Percentiles rank a stretch among this genome's conserved stretches.
Conservation (phyloP, 2,329 filamentous ascomycete species). For the Aspergillus tanneri region DNA sequence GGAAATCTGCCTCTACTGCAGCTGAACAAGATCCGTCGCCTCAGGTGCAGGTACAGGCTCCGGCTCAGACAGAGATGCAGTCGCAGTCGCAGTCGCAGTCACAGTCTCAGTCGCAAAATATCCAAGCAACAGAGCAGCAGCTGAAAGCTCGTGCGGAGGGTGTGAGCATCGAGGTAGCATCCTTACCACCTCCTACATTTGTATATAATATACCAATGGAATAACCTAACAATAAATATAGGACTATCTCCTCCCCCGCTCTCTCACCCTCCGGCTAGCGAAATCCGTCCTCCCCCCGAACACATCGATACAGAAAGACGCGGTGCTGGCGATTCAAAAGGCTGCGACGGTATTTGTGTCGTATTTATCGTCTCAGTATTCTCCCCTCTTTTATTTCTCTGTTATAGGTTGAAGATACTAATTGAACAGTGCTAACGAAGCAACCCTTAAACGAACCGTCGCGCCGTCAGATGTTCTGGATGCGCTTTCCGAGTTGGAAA, state of each 20-base stretch:
- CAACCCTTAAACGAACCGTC: slow-evolving; percentile 62
- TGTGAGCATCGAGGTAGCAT: slow-evolving; percentile 41
- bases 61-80: slow-evolving; percentile 10
- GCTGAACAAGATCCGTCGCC: slow-evolving; percentile 22
- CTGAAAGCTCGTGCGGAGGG: slow-evolving; percentile 41
- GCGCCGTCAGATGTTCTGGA: slow-evolving; percentile 60
- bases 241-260: slow-evolving; percentile 64
- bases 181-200: neutral
- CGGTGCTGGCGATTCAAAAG: slow-evolving; percentile 62
- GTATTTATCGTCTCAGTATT: slow-evolving; percentile 61
- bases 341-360: slow-evolving; percentile 67
- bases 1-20: slow-evolving; percentile 35
- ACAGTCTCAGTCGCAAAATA: slow-evolving; percentile 20
- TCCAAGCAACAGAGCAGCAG: slow-evolving; percentile 41
- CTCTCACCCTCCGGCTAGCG: slow-evolving; percentile 60
- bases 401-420: slow-evolving; percentile 6
- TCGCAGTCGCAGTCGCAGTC: slow-evolving; percentile 13
- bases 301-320: slow-evolving; percentile 65
- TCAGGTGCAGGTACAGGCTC: slow-evolving; percentile 16
- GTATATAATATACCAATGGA: neutral
- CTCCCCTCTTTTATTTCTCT: slow-evolving; percentile 9
- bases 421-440: slow-evolving; percentile 57
- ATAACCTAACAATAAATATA: slow-evolving; percentile 24
- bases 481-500: slow-evolving; percentile 61
- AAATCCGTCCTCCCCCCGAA: slow-evolving; percentile 65